Conservation (phyloP, 2,329 filamentous ascomycete genomes). For the Xylariaceae sp. region DNA sequence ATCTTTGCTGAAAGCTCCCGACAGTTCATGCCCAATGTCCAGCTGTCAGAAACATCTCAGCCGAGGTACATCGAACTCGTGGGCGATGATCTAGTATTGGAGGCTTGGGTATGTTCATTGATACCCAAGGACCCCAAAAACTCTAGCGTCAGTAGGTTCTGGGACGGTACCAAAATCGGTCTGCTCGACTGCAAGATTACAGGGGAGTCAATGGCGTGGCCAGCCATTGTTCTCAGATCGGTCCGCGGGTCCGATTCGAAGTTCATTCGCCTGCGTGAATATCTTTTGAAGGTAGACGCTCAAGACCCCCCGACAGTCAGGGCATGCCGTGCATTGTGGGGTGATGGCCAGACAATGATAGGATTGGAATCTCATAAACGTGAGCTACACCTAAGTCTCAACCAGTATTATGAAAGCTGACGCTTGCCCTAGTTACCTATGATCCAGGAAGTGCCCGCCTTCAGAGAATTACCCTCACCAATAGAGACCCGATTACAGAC, state of each 20-base stretch:
- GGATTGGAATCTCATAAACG: too few relatives aligned
- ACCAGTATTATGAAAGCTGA: neutral
- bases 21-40: neutral
- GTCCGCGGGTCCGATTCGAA: neutral
- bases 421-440: neutral
- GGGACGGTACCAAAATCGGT: neutral
- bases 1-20: neutral
- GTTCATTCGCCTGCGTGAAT: constrained; percentile 3
- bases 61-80: constrained; percentile 1
- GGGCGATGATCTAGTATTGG: constrained; percentile 1
- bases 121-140: neutral
- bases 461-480: constrained; percentile 1
- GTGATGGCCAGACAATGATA: neutral
- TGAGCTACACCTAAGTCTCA: neutral
- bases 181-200: constrained; percentile 5
- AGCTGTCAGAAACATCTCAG: neutral
- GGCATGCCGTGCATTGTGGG: neutral
- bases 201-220: constrained; percentile 1
- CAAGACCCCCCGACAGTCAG: neutral
- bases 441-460: neutral
- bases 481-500: constrained; percentile 1
- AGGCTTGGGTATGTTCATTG: constrained; percentile 5
- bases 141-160: neutral
- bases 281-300: constrained; percentile 2
- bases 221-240: neutral